Percentiles rank a stretch among this genome's conserved stretches.
Conservation (phyloP, 306 rosid species). For the Medicago arabica region DNA sequence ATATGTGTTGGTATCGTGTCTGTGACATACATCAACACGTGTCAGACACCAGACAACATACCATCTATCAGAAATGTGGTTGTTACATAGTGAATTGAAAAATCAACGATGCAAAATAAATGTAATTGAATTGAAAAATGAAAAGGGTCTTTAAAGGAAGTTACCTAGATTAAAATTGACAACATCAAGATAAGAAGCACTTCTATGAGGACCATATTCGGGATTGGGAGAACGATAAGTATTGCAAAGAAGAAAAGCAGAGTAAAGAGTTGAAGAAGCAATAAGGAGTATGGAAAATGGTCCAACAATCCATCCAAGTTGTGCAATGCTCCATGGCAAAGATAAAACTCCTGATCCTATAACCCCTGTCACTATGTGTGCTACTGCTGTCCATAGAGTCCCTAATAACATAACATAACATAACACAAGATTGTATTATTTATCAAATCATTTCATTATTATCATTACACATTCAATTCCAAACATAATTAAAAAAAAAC, state of each 20-base stretch:
- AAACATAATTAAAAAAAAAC: neutral
- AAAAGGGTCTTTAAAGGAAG: neutral
- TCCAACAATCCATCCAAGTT: conserved; percentile 66
- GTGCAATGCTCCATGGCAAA: conserved; percentile 62
- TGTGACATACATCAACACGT: no score
- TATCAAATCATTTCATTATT: neutral
- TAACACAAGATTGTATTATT: neutral
- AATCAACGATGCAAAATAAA: neutral
- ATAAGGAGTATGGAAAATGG: conserved; percentile 50
- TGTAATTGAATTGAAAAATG: neutral
- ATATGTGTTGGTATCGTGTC: no score
- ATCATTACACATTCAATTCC: neutral
- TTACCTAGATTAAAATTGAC: conserved; percentile 50
- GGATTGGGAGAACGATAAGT: conserved; percentile 57
- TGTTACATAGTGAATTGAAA: neutral
- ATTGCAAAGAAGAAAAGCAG: conserved; percentile 55
- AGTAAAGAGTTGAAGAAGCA: conserved; percentile 50
- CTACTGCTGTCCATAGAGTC: conserved; percentile 63
- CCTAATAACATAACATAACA: conserved; percentile 36
- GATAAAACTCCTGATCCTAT: conserved; percentile 65
- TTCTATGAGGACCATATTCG: conserved; percentile 48
- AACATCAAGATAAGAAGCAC: conserved; percentile 53
- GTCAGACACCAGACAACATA: no score
- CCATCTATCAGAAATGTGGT: no score
- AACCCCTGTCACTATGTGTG: conserved; percentile 64